Conservation (phyloP, 768 basidiomycete species). For the Gymnopilus junonius region DNA sequence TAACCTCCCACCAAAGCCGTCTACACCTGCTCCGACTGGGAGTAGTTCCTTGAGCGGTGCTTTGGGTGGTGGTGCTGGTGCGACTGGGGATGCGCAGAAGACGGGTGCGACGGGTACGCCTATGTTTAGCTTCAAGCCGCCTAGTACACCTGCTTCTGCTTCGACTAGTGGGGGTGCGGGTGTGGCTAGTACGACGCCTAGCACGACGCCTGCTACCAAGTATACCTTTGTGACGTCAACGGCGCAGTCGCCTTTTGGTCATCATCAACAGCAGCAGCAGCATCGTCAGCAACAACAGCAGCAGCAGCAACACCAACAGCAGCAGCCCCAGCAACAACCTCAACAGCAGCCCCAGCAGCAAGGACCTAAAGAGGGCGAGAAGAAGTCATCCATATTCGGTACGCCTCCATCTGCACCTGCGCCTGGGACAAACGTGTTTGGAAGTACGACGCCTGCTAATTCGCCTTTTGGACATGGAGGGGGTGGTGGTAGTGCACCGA, state of each 20-base stretch:
- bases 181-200: conserved; percentile 17
- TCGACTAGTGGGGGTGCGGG: neutral
- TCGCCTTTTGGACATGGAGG: conserved; percentile 25
- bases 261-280: neutral
- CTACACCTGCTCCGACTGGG: neutral
- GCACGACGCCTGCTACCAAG: conserved; percentile 29
- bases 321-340: neutral
- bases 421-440: conserved; percentile 2
- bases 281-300: conserved; percentile 3
- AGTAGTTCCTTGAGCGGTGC: conserved; percentile 21
- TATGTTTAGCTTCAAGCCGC: conserved; percentile 19
- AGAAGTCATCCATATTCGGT: conserved; percentile 1
- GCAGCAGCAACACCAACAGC: neutral
- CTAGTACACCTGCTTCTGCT: conserved; percentile 9
- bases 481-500: too few species aligned
- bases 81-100: neutral
- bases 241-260: neutral
- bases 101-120: neutral
- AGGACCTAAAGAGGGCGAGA: conserved; percentile 6
- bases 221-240: conserved; percentile 40
- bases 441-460: neutral
- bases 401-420: neutral
- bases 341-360: neutral
- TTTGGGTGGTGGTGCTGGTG: conserved; percentile 8
- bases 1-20: neutral